phyloP scores from a whole-genome alignment of 2,329 filamentous ascomycete species.

The Botrytis sinoallii region DNA sequence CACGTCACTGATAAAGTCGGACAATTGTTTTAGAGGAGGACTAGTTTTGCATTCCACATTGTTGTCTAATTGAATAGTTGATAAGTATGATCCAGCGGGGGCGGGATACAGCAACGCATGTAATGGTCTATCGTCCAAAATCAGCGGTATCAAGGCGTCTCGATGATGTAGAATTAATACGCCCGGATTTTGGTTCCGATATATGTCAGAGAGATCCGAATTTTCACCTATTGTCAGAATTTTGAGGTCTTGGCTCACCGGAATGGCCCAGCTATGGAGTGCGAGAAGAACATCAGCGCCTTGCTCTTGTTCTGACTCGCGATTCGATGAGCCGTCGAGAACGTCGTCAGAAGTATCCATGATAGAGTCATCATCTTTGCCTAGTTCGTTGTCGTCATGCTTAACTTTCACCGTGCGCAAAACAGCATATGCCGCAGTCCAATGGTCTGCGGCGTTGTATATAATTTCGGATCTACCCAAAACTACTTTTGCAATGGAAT shows the following conservation, averaged over 20 bases:
- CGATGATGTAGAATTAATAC: not conserved
- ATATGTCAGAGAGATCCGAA: not conserved
- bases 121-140: not conserved
- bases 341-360: not conserved
- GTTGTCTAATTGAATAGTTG: not conserved
- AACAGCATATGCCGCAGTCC: constrained; percentile 1
- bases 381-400: not conserved
- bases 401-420: not conserved
- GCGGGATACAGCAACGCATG: constrained; percentile 9
- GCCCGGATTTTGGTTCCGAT: not conserved
- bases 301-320: no score
- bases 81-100: not conserved
- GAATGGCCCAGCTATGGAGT: constrained; percentile 8
- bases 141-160: not conserved
- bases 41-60: not conserved
- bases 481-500: constrained; percentile 2
- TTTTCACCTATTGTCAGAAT: not conserved
- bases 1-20: not conserved
- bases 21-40: not conserved
- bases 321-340: not conserved
- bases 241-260: not conserved
- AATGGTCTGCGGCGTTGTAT: not conserved
- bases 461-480: not conserved
- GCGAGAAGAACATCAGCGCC: not conserved
- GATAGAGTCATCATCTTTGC: not conserved